These are phyloP conservation scores for Pseudoneurospora amorphoporcata DNA, from an alignment of 495 filamentous ascomycete species.

Conservation along the genomic window DNA sequence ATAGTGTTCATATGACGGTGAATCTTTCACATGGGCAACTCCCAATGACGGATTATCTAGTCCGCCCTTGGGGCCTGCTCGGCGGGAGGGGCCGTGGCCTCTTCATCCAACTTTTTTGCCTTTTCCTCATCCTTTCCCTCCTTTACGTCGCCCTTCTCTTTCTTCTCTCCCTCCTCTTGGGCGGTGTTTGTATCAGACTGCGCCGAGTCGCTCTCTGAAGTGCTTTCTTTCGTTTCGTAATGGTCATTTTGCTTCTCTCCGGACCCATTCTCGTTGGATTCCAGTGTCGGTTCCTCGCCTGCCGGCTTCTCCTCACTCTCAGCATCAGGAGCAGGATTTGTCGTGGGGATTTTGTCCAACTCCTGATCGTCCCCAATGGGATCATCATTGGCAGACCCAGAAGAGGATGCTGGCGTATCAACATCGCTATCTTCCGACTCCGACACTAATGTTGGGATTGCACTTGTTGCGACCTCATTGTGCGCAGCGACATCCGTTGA, in stretches of 20 bases:
- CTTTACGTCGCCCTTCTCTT: conserved; percentile 13
- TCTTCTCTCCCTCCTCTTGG: background rate
- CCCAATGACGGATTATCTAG: background rate
- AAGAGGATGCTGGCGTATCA: background rate
- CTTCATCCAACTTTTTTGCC: conserved; percentile 1
- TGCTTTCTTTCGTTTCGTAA: background rate
- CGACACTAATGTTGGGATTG: background rate
- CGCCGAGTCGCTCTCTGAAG: background rate
- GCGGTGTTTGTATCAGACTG: background rate
- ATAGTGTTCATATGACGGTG: background rate
- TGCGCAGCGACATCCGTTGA: background rate
- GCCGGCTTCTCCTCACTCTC: background rate
- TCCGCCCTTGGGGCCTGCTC: background rate
- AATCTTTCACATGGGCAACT: background rate
- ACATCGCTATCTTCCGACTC: background rate
- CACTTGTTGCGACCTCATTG: background rate
- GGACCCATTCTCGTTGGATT: background rate
- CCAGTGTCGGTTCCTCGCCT: background rate
- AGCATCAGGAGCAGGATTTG: background rate
- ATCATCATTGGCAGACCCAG: background rate
- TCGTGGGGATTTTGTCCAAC: background rate
- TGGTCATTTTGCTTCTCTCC: background rate
- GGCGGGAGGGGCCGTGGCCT: background rate
- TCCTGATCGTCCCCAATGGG: background rate
- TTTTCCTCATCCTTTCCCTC: conserved; percentile 7